Conservation (phyloP, 768 basidiomycete genomes). For the Imleria badia region DNA sequence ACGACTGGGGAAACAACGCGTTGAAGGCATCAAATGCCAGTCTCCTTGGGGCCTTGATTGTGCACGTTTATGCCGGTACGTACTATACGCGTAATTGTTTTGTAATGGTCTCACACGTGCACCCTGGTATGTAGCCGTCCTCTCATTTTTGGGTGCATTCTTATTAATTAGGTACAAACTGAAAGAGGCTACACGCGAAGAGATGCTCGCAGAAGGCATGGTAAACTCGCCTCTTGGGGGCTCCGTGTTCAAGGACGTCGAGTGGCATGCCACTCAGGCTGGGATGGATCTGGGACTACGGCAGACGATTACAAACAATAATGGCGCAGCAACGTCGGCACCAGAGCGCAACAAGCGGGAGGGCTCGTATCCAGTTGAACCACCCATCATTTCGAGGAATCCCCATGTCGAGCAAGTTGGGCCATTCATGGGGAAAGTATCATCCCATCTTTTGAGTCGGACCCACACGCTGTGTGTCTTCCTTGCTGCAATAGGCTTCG, state of each 20-base stretch:
- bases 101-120: neutral
- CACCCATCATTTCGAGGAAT: conserved; percentile 40
- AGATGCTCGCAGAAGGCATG: conserved; percentile 39
- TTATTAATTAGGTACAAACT: conserved; percentile 56
- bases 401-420: conserved; percentile 56
- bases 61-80: conserved; percentile 53
- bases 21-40: conserved; percentile 43
- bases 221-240: conserved; percentile 23
- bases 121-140: conserved; percentile 29
- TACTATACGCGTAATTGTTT: conserved; percentile 1
- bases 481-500: conserved; percentile 48
- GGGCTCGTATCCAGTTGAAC: conserved; percentile 16
- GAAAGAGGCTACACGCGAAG: conserved; percentile 50
- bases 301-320: neutral
- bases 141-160: conserved; percentile 57
- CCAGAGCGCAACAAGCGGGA: neutral
- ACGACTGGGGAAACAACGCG: conserved; percentile 9
- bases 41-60: conserved; percentile 51
- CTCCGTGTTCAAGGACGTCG: conserved; percentile 11
- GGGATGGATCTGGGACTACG: neutral
- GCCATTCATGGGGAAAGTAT: conserved; percentile 41
- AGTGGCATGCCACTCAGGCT: neutral
- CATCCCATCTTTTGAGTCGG: conserved; percentile 45
- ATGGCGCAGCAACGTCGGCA: neutral
- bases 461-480: conserved; percentile 50